Evolutionary conservation across 2,329 filamentous ascomycete species (phyloP), one percentile per base, ranked within the genome.

Genomic region (Diplodia seriata): DNA sequence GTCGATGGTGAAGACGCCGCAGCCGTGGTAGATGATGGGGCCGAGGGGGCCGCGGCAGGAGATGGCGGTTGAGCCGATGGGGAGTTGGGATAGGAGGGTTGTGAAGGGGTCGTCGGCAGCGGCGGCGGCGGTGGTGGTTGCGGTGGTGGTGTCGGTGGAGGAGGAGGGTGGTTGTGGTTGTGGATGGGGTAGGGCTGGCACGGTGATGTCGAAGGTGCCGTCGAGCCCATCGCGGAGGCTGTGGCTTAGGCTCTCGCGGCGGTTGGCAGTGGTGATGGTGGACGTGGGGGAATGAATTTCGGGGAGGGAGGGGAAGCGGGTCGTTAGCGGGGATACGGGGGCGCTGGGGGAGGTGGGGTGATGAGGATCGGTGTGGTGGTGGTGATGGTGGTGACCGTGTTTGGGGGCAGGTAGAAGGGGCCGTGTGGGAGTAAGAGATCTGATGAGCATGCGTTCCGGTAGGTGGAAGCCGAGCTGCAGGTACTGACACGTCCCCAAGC

Each of bases 381-480:
- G 14, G 23, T 11, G 8, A n/a, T 33, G 14, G 9, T 56, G 18
- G 40, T 33, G 23, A 3, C n/a, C 18, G 15, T 61, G 57, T 3
- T 49, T 49, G 51, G 50, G 38, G 36, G 71, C 47, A 18, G 71
- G 69, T 69, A 82, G 73, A 4, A 85, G 70, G 0, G 85, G 85
- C 12, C 80, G 74, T 0, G 81, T 84, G 0, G 85, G 85, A 0
- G 84, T 85, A 71, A 86, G 86, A 0, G 78, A 78, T 1, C 85
- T 80, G 14, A 85, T 78, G 12, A 86, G 76, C 77, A 86, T 83
- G 62, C 80, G 78, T 70, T 86, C 84, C 51, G 77, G 72, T 68
- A 86, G 77, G 68, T 87, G 84, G 71, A 86, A 85, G 2, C 84
- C 85, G 9, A 86, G 69, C 66, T 85, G 80, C 26, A 87, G 74